phyloP scores from a whole-genome alignment of 2,329 filamentous ascomycete species.

The Ceratocystis harringtonii region DNA sequence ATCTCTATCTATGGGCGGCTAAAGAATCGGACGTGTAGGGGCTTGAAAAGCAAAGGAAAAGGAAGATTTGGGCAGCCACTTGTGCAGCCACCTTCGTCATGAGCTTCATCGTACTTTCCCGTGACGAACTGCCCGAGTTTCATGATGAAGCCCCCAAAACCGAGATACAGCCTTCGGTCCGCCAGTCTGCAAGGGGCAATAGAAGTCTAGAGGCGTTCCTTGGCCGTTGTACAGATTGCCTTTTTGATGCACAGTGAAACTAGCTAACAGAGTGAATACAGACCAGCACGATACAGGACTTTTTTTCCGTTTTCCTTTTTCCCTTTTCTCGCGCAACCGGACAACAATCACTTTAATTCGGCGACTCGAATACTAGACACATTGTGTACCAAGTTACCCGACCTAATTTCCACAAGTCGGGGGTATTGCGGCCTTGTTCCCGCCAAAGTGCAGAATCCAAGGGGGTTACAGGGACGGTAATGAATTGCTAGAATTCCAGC shows the following conservation, averaged over 20 bases:
- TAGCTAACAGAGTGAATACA: background rate
- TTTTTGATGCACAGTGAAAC: constrained; percentile 1
- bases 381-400: constrained; percentile 5
- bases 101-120: background rate
- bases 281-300: background rate
- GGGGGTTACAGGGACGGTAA: background rate
- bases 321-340: background rate
- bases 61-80: too few relatives aligned
- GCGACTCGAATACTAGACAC: background rate
- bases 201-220: background rate
- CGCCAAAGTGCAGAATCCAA: background rate
- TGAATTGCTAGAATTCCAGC: background rate
- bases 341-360: background rate
- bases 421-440: background rate
- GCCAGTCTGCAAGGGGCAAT: background rate
- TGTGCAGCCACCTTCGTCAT: too few relatives aligned
- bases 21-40: background rate
- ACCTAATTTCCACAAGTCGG: constrained; percentile 4
- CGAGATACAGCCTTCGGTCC: background rate
- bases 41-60: background rate
- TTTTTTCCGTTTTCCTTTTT: background rate
- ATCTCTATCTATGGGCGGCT: background rate
- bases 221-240: background rate
- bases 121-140: background rate
- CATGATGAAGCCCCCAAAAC: background rate